A percentile compares a stretch with the other conserved stretches of the same genome.
Conservation (phyloP, 78 protist genomes). For the Dictyostelium purpureum region DNA sequence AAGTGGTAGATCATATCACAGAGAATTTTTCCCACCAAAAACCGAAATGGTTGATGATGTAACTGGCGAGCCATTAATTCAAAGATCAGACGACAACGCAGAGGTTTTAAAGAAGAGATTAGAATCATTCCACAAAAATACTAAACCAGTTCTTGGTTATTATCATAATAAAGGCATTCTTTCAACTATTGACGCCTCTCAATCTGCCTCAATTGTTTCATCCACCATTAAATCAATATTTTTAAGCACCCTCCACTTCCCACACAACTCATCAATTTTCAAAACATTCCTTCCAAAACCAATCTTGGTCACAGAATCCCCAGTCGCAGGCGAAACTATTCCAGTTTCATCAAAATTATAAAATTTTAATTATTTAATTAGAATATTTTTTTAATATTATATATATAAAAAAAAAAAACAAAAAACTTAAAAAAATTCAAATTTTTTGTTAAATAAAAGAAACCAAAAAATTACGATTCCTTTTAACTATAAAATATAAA, state of each 20-base stretch:
- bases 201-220: slow-evolving; percentile 45
- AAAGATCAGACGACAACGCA: slow-evolving; percentile 95
- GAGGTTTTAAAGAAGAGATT: slow-evolving; percentile 75
- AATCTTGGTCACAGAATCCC: background rate
- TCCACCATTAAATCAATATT: slow-evolving; percentile 49
- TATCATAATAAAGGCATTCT: slow-evolving; percentile 58
- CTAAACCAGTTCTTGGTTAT: slow-evolving; percentile 74
- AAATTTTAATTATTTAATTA: no score
- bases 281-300: slow-evolving; percentile 4
- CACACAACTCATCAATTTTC: slow-evolving; percentile 5
- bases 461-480: no score
- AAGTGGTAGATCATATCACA: slow-evolving; percentile 94
- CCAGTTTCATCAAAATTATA: background rate
- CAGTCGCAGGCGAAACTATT: background rate
- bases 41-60: slow-evolving; percentile 85
- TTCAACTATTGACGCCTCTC: slow-evolving; percentile 70
- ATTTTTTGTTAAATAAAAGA: no score
- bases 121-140: slow-evolving; percentile 73
- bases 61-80: slow-evolving; percentile 97
- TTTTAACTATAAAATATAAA: no score
- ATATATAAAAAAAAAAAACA: no score
- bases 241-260: slow-evolving; percentile 44
- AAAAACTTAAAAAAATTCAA: no score
- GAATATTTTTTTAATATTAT: no score
- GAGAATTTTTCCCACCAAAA: slow-evolving; percentile 95